phyloP scores from a whole-genome alignment of 805 yeast species.

The Saturnispora quitensis region DNA sequence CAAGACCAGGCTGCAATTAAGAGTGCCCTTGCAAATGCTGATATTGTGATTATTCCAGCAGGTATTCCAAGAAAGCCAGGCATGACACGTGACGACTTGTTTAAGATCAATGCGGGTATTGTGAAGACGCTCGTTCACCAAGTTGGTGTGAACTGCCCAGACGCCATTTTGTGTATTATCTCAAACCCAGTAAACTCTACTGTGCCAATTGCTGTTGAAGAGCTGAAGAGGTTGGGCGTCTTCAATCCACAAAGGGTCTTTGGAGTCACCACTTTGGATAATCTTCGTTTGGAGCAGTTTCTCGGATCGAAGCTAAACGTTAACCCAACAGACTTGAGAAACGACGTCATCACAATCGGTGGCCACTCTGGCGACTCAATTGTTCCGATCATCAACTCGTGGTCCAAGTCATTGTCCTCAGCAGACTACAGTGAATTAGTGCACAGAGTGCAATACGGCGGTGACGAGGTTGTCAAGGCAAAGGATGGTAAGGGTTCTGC shows the following conservation, averaged over 20 bases:
- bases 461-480: constrained; percentile 83
- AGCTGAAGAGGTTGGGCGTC: constrained; percentile 72
- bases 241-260: constrained; percentile 88
- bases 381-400: constrained; percentile 83
- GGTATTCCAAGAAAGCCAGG: constrained; percentile 99
- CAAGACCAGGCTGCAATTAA: constrained; percentile 40
- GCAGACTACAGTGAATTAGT: constrained; percentile 61
- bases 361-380: constrained; percentile 97
- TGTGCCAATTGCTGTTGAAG: constrained; percentile 94
- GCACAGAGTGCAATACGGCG: constrained; percentile 88
- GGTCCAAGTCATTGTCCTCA: constrained; percentile 51
- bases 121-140: constrained; percentile 88
- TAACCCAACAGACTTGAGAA: constrained; percentile 56
- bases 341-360: constrained; percentile 82
- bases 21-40: constrained; percentile 67
- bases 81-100: constrained; percentile 96
- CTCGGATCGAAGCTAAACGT: constrained; percentile 57
- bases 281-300: constrained; percentile 83
- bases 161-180: constrained; percentile 73
- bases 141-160: constrained; percentile 72
- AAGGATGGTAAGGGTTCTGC: constrained; percentile 81
- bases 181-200: constrained; percentile 97
- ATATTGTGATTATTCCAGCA: constrained; percentile 88
- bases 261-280: constrained; percentile 94
- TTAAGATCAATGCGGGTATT: constrained; percentile 92